A percentile compares a stretch with the other conserved stretches of the same genome.
phyloP scores from a whole-genome alignment of 257 asterid genomes.

The Gentiana macrophylla region DNA sequence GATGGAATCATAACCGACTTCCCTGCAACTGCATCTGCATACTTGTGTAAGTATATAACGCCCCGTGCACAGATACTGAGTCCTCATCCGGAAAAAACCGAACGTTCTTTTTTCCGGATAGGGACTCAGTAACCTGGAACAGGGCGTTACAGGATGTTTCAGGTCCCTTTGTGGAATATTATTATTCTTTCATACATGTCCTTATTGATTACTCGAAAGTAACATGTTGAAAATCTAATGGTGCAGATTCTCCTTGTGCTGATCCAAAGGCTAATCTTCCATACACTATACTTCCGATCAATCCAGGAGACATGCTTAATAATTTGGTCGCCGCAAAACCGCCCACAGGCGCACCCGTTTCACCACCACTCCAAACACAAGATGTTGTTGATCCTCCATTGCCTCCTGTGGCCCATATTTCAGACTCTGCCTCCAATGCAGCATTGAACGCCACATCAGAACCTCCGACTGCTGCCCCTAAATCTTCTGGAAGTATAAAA shows the following conservation, averaged over 20 bases:
- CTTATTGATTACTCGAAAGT: neutral
- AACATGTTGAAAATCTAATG: neutral
- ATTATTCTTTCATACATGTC: no score
- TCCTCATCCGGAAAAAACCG: no score
- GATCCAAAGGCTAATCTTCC: slow-evolving; percentile 10
- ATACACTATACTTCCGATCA: slow-evolving; percentile 11
- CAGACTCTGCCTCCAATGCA: slow-evolving; percentile 3
- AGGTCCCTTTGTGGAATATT: no score
- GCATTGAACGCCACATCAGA: neutral
- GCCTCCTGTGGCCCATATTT: slow-evolving; percentile 7
- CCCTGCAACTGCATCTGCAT: slow-evolving; percentile 58
- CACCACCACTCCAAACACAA: slow-evolving; percentile 9
- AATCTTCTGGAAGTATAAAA: neutral
- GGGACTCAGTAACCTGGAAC: no score
- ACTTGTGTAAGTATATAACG: slow-evolving; percentile 39
- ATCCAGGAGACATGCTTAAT: slow-evolving; percentile 14
- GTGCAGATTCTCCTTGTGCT: slow-evolving; percentile 16
- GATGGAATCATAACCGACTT: slow-evolving; percentile 68
- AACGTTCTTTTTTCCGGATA: no score
- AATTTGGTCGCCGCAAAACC: slow-evolving; percentile 10
- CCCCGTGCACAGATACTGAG: no score
- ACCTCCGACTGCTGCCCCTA: neutral
- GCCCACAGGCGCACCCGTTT: slow-evolving; percentile 9
- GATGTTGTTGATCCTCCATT: slow-evolving; percentile 13
- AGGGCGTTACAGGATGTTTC: no score